Evolutionary conservation across 805 yeast genomes (phyloP), one percentile per base, ranked within the genome.

Genomic region (Candida loeiensis): DNA sequence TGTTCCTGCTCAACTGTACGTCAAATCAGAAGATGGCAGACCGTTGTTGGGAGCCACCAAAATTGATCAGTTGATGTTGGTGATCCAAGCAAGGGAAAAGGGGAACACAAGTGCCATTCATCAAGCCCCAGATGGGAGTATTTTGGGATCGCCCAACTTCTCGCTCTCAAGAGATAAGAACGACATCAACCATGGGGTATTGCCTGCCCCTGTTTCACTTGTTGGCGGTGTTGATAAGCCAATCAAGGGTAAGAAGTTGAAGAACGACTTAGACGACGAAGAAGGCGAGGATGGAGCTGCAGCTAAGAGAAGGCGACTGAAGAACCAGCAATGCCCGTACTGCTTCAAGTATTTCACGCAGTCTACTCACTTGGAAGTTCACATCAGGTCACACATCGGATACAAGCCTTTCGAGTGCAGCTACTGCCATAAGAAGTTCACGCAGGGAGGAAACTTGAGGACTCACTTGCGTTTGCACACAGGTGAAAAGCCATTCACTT

Each of bases 321-420:
- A 82, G 54, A 74, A 73, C 35, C 84, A 80, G 50, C 81, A 80
- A 56, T 85, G 95, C 54, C 78, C 77, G 2, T 82, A 83, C 52
- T 91, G 97, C 58, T 75, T 74, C 52, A 86, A 87, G 56, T 74
- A 76, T 40, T 90, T 90, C 54, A 80, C 90, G 1, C 97, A 90
- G 58, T 72, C 88, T n/a, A 90, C 96, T 4, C 96, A 88, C 61
- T 64, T 89, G 51, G 95, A 88, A 49, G 95, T 89, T 13, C 96
- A 88, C 59, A 78, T 86, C 5, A 69, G 96, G 49, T 81, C 91
- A 0, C 96, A 88, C 58, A 82, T 88, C 53, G 96, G 96, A 0
- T 76, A 77, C 47, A 83, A 88, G 54, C 96, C 96, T 7, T 88
- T 80, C 57, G 80, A 74, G 51, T 89, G 96, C 59, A 72, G 74